Evolutionary conservation across 2,329 filamentous ascomycete species (phyloP).

Genomic region (Colletotrichum caudatum): DNA sequence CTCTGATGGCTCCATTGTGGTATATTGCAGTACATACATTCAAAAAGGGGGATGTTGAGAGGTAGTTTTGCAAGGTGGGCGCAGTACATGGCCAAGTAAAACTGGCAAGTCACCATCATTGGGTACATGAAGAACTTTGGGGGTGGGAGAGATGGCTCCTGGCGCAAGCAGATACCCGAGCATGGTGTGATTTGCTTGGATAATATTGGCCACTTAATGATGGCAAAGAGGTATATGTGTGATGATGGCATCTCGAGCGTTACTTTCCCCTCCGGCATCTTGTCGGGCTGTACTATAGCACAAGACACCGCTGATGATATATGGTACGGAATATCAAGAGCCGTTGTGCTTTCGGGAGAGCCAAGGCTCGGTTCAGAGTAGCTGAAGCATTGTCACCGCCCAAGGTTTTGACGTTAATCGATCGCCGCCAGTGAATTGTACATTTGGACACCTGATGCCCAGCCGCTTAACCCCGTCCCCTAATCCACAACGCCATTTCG

Average conservation of each 20-base stretch:
- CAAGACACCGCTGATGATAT: constrained; percentile 15
- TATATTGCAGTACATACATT: constrained; percentile 35
- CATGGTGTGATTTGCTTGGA: constrained; percentile 40
- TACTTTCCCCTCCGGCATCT: constrained; percentile 14
- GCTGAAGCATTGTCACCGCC: constrained; percentile 10
- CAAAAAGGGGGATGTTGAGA: constrained; percentile 23
- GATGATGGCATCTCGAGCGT: constrained; percentile 38
- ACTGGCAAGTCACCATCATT: constrained; percentile 2
- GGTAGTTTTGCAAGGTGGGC: constrained; percentile 21
- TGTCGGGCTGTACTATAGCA: constrained; percentile 36
- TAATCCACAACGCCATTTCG: constrained; percentile 29
- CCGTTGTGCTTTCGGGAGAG: constrained; percentile 12
- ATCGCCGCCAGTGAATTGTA: not conserved
- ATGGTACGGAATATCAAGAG: constrained; percentile 17
- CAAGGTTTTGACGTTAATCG: constrained; percentile 5
- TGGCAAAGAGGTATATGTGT: constrained; percentile 24
- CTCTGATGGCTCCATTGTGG: constrained; percentile 9
- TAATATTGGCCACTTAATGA: constrained; percentile 36
- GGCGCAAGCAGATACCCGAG: constrained; percentile 38
- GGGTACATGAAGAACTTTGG: constrained; percentile 7
- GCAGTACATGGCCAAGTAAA: constrained; percentile 2
- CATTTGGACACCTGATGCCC: not conserved
- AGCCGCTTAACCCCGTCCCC: not conserved
- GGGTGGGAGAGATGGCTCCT: constrained; percentile 4
- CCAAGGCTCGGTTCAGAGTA: constrained; percentile 3